A percentile compares a stretch with the other conserved stretches of the same genome.
Evolutionary conservation across 805 yeast species (phyloP).

Genomic region (Grigorovia jiainica): DNA sequence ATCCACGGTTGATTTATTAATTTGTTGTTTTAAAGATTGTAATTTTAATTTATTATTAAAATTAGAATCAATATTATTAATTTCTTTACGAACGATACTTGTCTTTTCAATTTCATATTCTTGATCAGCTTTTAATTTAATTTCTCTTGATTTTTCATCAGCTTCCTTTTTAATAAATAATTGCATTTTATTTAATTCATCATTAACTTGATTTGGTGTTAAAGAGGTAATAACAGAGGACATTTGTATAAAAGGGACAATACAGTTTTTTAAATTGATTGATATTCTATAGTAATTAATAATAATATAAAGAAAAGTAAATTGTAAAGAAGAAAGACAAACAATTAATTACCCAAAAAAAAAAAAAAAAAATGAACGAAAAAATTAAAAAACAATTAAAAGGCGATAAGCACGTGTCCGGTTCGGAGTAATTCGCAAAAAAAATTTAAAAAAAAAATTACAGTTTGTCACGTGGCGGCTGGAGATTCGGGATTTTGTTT

Average conservation of each 20-base stretch:
- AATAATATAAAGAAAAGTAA: no score
- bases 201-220: slow-evolving; percentile 59
- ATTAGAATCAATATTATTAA: slow-evolving; percentile 72
- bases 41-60: slow-evolving; percentile 82
- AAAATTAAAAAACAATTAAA: no score
- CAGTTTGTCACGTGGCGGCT: no score
- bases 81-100: slow-evolving; percentile 85
- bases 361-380: no score
- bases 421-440: no score
- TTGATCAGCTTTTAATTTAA: slow-evolving; percentile 91
- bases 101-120: slow-evolving; percentile 98
- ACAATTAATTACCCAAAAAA: no score
- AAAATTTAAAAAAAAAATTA: no score
- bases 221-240: slow-evolving; percentile 29
- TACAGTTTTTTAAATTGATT: background rate
- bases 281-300: no score
- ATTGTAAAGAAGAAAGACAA: no score
- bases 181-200: slow-evolving; percentile 95
- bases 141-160: slow-evolving; percentile 95
- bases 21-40: slow-evolving; percentile 87
- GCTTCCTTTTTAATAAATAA: slow-evolving; percentile 99
- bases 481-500: no score
- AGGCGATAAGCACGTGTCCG: no score
- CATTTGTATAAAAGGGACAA: slow-evolving; percentile 15
- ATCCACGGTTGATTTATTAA: slow-evolving; percentile 87